phyloP scores from a whole-genome alignment of 2,329 filamentous ascomycete species.

The Penicillium polonicum region DNA sequence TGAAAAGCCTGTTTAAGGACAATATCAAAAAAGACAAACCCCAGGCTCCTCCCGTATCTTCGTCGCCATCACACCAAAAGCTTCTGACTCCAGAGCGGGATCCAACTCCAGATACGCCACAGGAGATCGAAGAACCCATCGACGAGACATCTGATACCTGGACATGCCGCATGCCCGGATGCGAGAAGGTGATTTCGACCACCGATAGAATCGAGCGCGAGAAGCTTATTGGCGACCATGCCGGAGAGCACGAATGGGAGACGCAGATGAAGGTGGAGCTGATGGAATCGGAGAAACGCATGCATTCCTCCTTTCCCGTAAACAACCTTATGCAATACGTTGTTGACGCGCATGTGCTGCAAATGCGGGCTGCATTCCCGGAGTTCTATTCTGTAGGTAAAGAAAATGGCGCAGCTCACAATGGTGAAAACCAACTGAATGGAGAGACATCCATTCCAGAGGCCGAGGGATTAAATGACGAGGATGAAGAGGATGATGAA shows the following conservation, averaged over 20 bases:
- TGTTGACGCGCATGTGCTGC: constrained; percentile 21
- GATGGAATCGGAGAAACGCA: constrained; percentile 24
- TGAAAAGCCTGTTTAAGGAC: constrained; percentile 21
- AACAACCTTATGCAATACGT: constrained; percentile 27
- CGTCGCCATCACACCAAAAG: not conserved
- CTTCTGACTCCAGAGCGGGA: constrained; percentile 4
- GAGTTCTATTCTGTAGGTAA: constrained; percentile 17
- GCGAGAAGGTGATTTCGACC: constrained; percentile 14
- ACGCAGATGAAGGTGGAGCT: constrained; percentile 27
- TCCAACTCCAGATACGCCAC: not conserved
- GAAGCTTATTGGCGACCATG: constrained; percentile 23
- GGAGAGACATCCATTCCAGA: not conserved
- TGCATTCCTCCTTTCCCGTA: constrained; percentile 24
- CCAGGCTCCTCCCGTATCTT: constrained; percentile 4
- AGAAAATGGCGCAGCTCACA: not conserved
- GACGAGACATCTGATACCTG: constrained; percentile 15
- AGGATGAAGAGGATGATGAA: constrained; percentile 5
- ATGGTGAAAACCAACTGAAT: not conserved
- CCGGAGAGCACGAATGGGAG: constrained; percentile 27
- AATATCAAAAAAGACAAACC: constrained; percentile 7
- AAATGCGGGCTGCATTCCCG: constrained; percentile 26
- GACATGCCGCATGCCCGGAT: constrained; percentile 24
- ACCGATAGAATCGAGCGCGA: constrained; percentile 19
- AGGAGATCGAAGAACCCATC: not conserved
- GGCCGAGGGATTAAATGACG: not conserved